Evolutionary conservation across 1,284 basidiomycete species (phyloP).

Genomic region (Laetiporus sulphureus): DNA sequence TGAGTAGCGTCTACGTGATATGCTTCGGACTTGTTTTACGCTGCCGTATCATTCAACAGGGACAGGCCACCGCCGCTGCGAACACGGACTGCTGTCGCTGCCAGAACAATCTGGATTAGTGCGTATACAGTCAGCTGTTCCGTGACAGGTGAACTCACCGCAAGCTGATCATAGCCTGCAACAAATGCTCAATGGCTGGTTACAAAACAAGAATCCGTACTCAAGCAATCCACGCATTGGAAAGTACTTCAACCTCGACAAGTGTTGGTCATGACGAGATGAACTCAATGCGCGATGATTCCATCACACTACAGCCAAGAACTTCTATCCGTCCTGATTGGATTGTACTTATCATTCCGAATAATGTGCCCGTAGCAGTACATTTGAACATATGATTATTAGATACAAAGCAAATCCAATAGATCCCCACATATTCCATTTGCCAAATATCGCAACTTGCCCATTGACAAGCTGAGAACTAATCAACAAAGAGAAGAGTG

Average conservation of each 20-base stretch:
- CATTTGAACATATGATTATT: no score
- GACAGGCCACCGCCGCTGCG: constrained; percentile 53
- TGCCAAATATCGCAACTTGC: background rate
- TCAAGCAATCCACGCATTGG: constrained; percentile 41
- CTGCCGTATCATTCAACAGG: constrained; percentile 24
- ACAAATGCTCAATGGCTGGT: constrained; percentile 79
- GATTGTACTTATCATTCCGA: no score
- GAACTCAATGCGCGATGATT: no score
- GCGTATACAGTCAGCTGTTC: constrained; percentile 25
- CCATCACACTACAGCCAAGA: no score
- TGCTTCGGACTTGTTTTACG: background rate
- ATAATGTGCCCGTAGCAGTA: no score
- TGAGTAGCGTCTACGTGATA: constrained; percentile 25
- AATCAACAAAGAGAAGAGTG: constrained; percentile 3
- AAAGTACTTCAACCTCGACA: constrained; percentile 63
- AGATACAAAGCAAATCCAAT: no score
- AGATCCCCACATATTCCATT: background rate
- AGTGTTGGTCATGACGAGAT: constrained; percentile 29
- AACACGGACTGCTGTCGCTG: constrained; percentile 53
- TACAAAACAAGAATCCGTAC: constrained; percentile 58
- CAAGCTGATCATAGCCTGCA: constrained; percentile 43
- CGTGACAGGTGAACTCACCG: background rate
- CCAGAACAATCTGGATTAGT: constrained; percentile 80
- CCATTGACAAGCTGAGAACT: background rate
- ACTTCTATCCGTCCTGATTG: no score